Conservation (phyloP, 2,329 filamentous ascomycete species). For the Huntiella omanensis region DNA sequence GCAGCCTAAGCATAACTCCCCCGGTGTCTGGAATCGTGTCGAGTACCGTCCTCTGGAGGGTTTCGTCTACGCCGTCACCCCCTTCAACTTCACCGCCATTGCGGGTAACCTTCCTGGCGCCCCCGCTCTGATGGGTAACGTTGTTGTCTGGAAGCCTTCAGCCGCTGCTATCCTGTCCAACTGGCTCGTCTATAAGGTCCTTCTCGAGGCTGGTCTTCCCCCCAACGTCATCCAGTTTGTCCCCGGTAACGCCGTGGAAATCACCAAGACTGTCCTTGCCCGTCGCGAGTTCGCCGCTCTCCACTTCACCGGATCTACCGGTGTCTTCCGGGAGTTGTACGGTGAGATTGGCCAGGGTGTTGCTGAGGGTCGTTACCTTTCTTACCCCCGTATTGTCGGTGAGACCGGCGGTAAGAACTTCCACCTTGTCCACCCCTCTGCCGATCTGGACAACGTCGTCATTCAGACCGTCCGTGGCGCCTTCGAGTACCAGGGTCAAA, state of each 20-base stretch:
- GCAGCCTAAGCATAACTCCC: slow-evolving; percentile 67
- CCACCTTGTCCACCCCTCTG: slow-evolving; percentile 61
- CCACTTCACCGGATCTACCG: slow-evolving; percentile 86
- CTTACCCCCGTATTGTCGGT: slow-evolving; percentile 76
- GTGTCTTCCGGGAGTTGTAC: slow-evolving; percentile 77
- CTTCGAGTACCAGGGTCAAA: slow-evolving; percentile 83
- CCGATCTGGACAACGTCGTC: slow-evolving; percentile 60
- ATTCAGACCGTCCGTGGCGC: slow-evolving; percentile 70
- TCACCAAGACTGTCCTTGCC: slow-evolving; percentile 58
- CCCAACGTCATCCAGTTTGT: slow-evolving; percentile 85
- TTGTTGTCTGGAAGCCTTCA: slow-evolving; percentile 94
- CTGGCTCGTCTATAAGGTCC: slow-evolving; percentile 76
- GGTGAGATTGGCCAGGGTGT: slow-evolving; percentile 69
- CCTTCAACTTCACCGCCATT: slow-evolving; percentile 96
- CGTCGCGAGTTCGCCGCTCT: slow-evolving; percentile 76
- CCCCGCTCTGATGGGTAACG: slow-evolving; percentile 80
- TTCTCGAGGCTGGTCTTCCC: slow-evolving; percentile 79
- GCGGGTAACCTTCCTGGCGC: slow-evolving; percentile 69
- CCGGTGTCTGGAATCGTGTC: slow-evolving; percentile 78
- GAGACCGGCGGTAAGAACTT: slow-evolving; percentile 93
- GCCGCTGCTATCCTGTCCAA: slow-evolving; percentile 76
- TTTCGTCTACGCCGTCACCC: slow-evolving; percentile 85
- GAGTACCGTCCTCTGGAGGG: slow-evolving; percentile 84
- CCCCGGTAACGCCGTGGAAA: slow-evolving; percentile 67
- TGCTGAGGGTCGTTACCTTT: slow-evolving; percentile 60